Evolutionary conservation across 495 filamentous ascomycete genomes (phyloP).

Genomic region (Talaromyces adpressus): DNA sequence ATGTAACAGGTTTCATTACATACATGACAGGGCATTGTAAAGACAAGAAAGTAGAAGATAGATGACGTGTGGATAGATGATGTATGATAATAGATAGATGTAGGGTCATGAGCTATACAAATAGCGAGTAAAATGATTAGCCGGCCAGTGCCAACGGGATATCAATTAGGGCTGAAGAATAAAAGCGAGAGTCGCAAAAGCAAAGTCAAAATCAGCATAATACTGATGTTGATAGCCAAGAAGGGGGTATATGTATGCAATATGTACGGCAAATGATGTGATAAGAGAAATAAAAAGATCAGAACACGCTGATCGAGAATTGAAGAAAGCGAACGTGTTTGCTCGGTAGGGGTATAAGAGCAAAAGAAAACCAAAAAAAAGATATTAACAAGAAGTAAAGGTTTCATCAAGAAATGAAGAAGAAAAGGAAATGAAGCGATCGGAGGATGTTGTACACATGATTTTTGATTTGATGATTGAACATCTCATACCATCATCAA

Average conservation of each 20-base stretch:
- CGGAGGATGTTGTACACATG: neutral
- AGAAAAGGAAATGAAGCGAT: neutral
- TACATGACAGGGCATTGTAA: neutral
- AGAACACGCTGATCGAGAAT: conserved; percentile 7
- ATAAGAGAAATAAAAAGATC: conserved; percentile 13
- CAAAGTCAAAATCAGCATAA: neutral
- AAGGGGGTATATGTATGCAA: conserved; percentile 12
- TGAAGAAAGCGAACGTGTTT: neutral
- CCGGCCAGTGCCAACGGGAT: neutral
- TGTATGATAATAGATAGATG: neutral
- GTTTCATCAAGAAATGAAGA: neutral
- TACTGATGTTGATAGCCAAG: conserved; percentile 9
- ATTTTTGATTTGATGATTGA: neutral
- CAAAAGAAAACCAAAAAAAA: conserved; percentile 7
- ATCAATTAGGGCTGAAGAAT: neutral
- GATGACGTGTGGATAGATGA: neutral
- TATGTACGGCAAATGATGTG: conserved; percentile 14
- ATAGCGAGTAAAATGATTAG: neutral
- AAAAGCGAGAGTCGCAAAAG: conserved; percentile 4
- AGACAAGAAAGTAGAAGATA: neutral
- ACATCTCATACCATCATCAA: conserved; percentile 76
- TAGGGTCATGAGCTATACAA: neutral
- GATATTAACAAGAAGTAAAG: conserved; percentile 12
- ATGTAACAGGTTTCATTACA: neutral
- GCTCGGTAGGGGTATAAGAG: conserved; percentile 9